Evolutionary conservation across 1,139 yeast genomes (phyloP), one percentile per base, ranked within the genome.

Genomic region (Zygoascus hellenicus): DNA sequence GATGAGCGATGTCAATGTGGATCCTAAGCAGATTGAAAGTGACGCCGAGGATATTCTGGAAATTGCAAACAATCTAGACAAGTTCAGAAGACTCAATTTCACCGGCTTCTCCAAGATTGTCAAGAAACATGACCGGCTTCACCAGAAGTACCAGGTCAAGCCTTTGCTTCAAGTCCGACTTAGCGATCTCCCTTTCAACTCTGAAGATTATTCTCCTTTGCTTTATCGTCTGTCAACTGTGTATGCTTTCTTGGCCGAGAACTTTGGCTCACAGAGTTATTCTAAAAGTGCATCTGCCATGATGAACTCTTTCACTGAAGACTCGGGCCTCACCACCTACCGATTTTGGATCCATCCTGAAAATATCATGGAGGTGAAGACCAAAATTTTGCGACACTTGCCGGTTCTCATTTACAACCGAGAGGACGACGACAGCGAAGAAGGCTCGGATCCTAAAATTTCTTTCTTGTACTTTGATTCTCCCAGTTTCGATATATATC

Each of bases 301-400:
- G 31, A 54, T 60, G 52, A 58, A 64, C 11, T 57, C 63, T 9
- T 58, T 60, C 46, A 64, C 69, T 47, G 72, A 72, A 48, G 74
- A 74, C 49, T 74, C 77, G 35, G 82, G 81, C 43, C 85, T 73
- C 65, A 87, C 85, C 59, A 81, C 88, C 22, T 82, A 83, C 68
- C 88, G 88, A 68, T 90, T 90, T 67, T 92, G 98, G 98, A 76
- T 92, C 44, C 97, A 92, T 63, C 92, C 92, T 13, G 98, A 92
- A 60, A 89, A 92, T 64, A 72, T 90, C 63, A 90, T 90, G 96
- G 97, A 92, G 68, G 96, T 89, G 49, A 92, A 92, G 69, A 88
- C 97, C 19, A 81, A 89, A 54, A 87, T 92, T 55, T 76, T 92
- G 62, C 83, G 97, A 65, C 96, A 89, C 60, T 77, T 92, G 57